Base-by-base conservation (phyloP, 2,329 filamentous ascomycete genomes). In the Tolypocladium inflatum region DNA sequence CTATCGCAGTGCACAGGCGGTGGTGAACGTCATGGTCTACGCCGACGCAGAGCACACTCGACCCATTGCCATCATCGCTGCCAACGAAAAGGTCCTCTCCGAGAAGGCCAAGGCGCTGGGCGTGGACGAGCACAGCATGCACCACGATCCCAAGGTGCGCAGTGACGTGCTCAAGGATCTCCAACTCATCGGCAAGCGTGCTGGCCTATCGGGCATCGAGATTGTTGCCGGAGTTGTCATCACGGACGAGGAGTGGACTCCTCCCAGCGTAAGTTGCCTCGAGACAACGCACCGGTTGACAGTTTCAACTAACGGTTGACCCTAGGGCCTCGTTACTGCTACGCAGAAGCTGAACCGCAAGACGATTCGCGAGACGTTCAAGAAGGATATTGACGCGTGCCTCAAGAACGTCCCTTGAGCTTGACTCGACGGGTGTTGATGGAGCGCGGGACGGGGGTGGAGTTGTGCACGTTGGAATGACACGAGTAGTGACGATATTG, bases 1-100 rank as follows among this genome's bases (percentile, higher is more conserved):
- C 57, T 97, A 97, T 77, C 87, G 92, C 61, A 86, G 90, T 52
- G 84, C 83, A 11, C 81, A 84, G n/a, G 83, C 88, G 11, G 90
- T 96, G 23, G 83, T 83, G 60, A 96, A 96, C 75, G 85, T 97
- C 70, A 94, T 94, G 79, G 82, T 96, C 48, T 89, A 94, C 68
- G 92, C 90, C 48, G 88, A 90, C 59, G 74, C 82, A 63, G 83
- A 88, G 64, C 84, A 90, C 72, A 80, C 84, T 61, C 90, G 90
- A 68, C 90, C 92, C 9, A 81, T 97, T 59, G 92, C 91, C 41
- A 83, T 97, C 65, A 87, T 97, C 61, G 80, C 84, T 64, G 81
- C 85, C 57, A 85, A 84, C 62, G 85, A 89, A 67, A 83, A 84
- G 66, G 78, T 80, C 10, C 74, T 90, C 23, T 77, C 77, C 56